Base-by-base conservation (phyloP, 129 eudicot genomes). In the carrot (Daucus carota) region DNA sequence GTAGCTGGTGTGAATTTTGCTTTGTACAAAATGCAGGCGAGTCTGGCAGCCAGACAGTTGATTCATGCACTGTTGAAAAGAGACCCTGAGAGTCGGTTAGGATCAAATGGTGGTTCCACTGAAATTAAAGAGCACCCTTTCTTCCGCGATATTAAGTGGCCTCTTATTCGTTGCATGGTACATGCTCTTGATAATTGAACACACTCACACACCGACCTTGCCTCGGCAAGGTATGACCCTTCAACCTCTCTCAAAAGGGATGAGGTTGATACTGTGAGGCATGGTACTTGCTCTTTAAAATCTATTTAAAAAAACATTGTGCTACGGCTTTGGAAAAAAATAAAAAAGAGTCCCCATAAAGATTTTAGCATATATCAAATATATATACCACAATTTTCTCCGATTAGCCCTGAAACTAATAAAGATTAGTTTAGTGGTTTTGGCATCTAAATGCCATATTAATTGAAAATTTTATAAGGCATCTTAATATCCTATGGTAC, bases 131-230 rank as follows among this genome's bases (percentile, higher is more conserved):
- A 85, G 59, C 97, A 94, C 63, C 82, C 97, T 13, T 94, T 94
- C 80, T 94, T 94, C 79, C 92, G 87, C 17, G 99, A 84, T 59
- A 91, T 94, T 74, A 89, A 87, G 59, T 94, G 99, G 99, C 97
- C 99, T 74, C 87, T 94, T 45, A 94, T 94, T 29, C 97, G 97
- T 40, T 84, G 92, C 92, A 94, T 89, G 99, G 99, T 94, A 89
- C 13, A 73, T 29, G 45, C 41, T 75, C 68, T 70, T 73, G 4
- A 57, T n/a, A n/a, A 57, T 10, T 57, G 14, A 24, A 57, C 65
- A 54, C 62, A 28, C 31, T 57, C 31, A 57, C 65, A 57, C 65
- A 57, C 31, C 65, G 32, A 57, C 65, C 31, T 57, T 54, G 63
- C 31, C 24, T 54, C n/a, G 14, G 31, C 4, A 52, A 8, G 15